Evolutionary conservation across 805 yeast genomes (phyloP).

Genomic region (Nakazawaea peltata): DNA sequence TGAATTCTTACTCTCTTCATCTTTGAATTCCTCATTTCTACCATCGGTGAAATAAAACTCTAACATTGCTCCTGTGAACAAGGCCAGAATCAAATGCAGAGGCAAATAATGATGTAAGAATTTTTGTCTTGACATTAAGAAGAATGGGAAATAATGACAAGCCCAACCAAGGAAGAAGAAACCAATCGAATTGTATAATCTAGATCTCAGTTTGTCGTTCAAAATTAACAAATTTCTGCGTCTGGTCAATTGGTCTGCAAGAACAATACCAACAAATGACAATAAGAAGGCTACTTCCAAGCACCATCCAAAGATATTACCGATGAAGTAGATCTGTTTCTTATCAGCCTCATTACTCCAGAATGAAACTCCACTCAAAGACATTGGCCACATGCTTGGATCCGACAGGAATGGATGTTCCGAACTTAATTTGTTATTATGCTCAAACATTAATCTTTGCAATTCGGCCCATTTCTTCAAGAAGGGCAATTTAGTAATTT

Average conservation of each 20-base stretch:
- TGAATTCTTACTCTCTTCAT: conserved; percentile 19
- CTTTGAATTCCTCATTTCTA: conserved; percentile 22
- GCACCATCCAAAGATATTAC: conserved; percentile 92
- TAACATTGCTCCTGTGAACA: conserved; percentile 72
- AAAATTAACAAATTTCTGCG: conserved; percentile 61
- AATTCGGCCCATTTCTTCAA: conserved; percentile 83
- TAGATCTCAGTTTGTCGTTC: conserved; percentile 53
- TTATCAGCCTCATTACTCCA: conserved; percentile 71
- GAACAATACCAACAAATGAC: conserved; percentile 52
- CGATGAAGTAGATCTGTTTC: conserved; percentile 82
- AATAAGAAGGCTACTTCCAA: conserved; percentile 59
- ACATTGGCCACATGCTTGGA: conserved; percentile 88
- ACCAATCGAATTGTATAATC: conserved; percentile 71
- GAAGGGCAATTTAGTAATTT: conserved; percentile 59
- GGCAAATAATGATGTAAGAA: conserved; percentile 93
- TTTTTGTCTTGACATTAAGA: conserved; percentile 85
- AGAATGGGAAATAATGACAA: conserved; percentile 86
- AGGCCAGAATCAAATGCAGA: conserved; percentile 84
- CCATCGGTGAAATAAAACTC: conserved; percentile 69
- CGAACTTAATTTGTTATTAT: conserved; percentile 78
- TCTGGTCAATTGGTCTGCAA: conserved; percentile 70
- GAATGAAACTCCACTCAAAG: conserved; percentile 87
- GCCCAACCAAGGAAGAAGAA: conserved; percentile 85
- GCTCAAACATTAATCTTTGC: conserved; percentile 83
- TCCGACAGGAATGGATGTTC: conserved; percentile 95